A percentile compares a stretch with the other conserved stretches of the same genome.
phyloP scores from a whole-genome alignment of 164 flowering plant species.

The Tetrastigma voinierianum region DNA sequence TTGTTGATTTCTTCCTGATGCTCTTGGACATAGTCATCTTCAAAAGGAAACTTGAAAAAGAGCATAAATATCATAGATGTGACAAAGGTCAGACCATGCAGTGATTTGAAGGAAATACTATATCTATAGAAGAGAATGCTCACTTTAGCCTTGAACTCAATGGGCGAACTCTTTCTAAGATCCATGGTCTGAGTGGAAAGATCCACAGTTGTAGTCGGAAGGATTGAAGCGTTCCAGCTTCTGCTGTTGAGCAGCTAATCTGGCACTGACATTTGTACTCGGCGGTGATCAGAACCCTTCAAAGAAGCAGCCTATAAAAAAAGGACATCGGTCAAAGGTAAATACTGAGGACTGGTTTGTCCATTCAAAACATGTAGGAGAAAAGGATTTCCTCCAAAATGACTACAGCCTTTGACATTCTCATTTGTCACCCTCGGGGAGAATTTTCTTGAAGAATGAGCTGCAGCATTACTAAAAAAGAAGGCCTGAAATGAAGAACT shows the following conservation, averaged over 20 bases:
- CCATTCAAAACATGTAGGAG: background rate
- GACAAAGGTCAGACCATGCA: background rate
- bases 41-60: slow-evolving; percentile 65
- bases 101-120: background rate
- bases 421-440: slow-evolving; percentile 86
- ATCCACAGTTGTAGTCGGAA: slow-evolving; percentile 96
- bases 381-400: background rate
- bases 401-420: slow-evolving; percentile 79
- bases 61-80: background rate
- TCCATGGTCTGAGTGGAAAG: slow-evolving; percentile 95
- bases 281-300: slow-evolving; percentile 83
- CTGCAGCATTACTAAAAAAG: slow-evolving; percentile 74
- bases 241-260: slow-evolving; percentile 93
- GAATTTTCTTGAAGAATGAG: slow-evolving; percentile 73
- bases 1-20: slow-evolving; percentile 82
- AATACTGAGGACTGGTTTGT: slow-evolving; percentile 4
- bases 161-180: slow-evolving; percentile 86
- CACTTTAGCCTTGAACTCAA: slow-evolving; percentile 95
- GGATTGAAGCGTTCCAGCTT: slow-evolving; percentile 88
- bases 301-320: slow-evolving; percentile 74
- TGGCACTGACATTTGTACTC: slow-evolving; percentile 87
- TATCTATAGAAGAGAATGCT: slow-evolving; percentile 11
- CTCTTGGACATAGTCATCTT: slow-evolving; percentile 70
- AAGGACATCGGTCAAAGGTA: background rate
- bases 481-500: slow-evolving; percentile 44